Base-by-base conservation (phyloP, 2,329 filamentous ascomycete species). In the Fragosphaeria purpurea region DNA sequence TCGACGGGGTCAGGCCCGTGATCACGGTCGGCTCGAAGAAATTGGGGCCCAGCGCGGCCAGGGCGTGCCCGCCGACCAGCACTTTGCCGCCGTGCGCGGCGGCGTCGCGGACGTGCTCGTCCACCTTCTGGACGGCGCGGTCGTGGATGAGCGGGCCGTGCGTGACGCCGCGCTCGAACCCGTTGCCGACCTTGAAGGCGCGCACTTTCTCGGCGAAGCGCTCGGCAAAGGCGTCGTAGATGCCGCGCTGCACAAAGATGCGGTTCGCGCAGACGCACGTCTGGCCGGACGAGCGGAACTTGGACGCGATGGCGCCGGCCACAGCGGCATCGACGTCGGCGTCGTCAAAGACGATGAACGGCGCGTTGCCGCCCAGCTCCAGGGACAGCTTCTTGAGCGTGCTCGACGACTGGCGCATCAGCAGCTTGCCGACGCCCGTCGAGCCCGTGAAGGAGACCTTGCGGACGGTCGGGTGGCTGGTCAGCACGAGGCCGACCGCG, bases 291-390 rank as follows among this genome's bases (percentile, higher is more conserved):
- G 85, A 88, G 50, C 93, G 85, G 80, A 97, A 97, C 67, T 97
- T 98, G 61, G 81, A 90, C 31, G 83, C 72, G 49, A 97, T 79
- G 45, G 89, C 89, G 32, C 90, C 91, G 0, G 80, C 71, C 1
- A 97, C 88, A 3, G 93, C 93, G 5, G 74, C 71, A 53, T 96
- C 90, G 22, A 97, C 70, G 63, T 97, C 88, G 22, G 91, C 87
- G 62, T 97, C 91, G 62, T 97, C 89, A 62, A 97, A 97, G 37
- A 97, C 88, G 58, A 97, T 96, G 65, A 96, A 95, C 1, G 91
- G 91, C 0, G 91, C 87, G 65, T 97, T 97, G 45, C 91, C 93
- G 50, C 91, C 91, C 1, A 97, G 83, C 65, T 97, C 91, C 65
- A 95, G 86, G 0, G 87, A 93, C 41, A 83, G 65, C 58, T 82